Percentiles rank a stretch among this genome's conserved stretches.
These are phyloP conservation scores for Sutorius eximius DNA, from an alignment of 1,284 basidiomycete genomes.

Conservation along the genomic window DNA sequence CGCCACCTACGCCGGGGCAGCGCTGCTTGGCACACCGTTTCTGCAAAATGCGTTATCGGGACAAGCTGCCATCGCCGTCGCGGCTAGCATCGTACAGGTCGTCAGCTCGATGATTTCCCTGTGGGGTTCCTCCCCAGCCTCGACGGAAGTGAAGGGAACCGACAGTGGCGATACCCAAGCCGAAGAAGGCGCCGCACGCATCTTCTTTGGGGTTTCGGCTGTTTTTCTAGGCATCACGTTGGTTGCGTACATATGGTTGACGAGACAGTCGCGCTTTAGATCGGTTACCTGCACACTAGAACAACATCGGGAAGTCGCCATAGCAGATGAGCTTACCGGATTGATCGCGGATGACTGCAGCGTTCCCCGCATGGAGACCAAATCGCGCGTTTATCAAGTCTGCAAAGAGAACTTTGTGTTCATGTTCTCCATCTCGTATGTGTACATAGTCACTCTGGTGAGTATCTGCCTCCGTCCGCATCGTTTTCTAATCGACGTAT, in stretches of 20 bases:
- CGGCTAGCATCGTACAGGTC: constrained; percentile 66
- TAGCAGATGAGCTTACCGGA: constrained; percentile 34
- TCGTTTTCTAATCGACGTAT: background rate
- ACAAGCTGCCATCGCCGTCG: constrained; percentile 72
- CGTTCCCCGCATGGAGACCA: constrained; percentile 32
- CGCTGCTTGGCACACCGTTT: constrained; percentile 64
- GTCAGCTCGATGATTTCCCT: constrained; percentile 58
- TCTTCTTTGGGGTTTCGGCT: constrained; percentile 68
- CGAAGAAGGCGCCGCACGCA: constrained; percentile 61
- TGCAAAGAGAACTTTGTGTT: constrained; percentile 63
- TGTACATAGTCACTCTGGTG: constrained; percentile 81
- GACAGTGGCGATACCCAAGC: constrained; percentile 39
- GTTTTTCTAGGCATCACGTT: constrained; percentile 56
- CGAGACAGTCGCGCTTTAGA: constrained; percentile 55
- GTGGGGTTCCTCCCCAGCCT: constrained; percentile 36
- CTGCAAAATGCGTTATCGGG: constrained; percentile 72
- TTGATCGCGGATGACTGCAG: constrained; percentile 36
- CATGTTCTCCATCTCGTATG: constrained; percentile 72
- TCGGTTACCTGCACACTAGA: constrained; percentile 46
- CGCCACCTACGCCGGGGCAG: constrained; percentile 65
- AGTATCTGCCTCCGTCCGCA: constrained; percentile 25
- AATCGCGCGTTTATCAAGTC: constrained; percentile 48
- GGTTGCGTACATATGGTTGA: constrained; percentile 52
- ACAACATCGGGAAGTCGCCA: constrained; percentile 21
- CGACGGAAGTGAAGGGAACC: background rate